Evolutionary conservation across 2,329 filamentous ascomycete species (phyloP).

Genomic region (Escovopsis weberi): DNA sequence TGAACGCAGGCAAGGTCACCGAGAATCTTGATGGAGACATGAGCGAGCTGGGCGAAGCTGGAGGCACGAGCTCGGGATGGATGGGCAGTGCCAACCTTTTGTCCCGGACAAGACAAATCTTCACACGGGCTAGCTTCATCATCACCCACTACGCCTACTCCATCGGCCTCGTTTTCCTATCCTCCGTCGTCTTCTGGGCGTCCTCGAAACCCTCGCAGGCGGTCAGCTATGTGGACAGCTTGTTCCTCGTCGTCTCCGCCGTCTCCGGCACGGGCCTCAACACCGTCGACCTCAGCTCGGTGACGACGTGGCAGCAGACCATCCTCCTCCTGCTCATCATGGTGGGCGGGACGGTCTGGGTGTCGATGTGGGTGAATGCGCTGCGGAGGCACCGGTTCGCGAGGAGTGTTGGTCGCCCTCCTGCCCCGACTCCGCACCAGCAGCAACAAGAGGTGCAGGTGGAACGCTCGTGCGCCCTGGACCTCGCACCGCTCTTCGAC

Average conservation of each 20-base stretch:
- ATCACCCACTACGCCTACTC: constrained; percentile 56
- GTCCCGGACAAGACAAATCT: background rate
- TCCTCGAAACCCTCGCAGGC: constrained; percentile 34
- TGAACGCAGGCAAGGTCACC: too few species aligned
- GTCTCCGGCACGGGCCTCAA: constrained; percentile 56
- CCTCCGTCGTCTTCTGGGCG: constrained; percentile 47
- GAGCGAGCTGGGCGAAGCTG: too few species aligned
- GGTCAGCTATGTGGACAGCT: constrained; percentile 46
- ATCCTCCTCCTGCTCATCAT: constrained; percentile 51
- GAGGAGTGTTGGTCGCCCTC: too few species aligned
- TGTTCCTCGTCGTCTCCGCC: constrained; percentile 52
- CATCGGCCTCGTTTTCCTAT: constrained; percentile 36
- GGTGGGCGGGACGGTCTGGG: constrained; percentile 51
- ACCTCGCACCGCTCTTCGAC: too few species aligned
- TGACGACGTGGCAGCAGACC: constrained; percentile 56
- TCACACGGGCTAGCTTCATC: constrained; percentile 43
- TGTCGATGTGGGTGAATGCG: constrained; percentile 48
- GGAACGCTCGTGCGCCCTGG: too few species aligned
- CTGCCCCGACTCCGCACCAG: too few species aligned
- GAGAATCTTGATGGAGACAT: too few species aligned
- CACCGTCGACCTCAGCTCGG: constrained; percentile 45
- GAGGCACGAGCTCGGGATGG: too few species aligned
- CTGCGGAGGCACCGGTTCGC: constrained; percentile 44
- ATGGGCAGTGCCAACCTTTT: too few species aligned
- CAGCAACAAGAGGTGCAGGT: too few species aligned